Evolutionary conservation across 495 filamentous ascomycete species (phyloP).

Genomic region (Friedmanniomyces endolithicus): DNA sequence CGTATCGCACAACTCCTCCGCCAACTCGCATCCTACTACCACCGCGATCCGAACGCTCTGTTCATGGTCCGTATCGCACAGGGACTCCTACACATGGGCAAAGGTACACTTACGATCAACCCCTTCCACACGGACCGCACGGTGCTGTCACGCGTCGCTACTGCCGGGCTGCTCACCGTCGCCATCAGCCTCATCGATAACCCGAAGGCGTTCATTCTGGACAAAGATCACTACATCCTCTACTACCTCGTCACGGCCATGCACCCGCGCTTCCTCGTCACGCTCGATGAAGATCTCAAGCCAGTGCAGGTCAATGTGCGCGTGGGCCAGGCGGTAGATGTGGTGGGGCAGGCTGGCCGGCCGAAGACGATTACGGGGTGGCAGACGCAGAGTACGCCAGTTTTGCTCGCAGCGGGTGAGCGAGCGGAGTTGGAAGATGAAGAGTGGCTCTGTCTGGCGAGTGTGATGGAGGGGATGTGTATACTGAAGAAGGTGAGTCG

Average conservation of each 20-base stretch:
- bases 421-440: slow-evolving; percentile 95
- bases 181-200: slow-evolving; percentile 77
- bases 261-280: slow-evolving; percentile 91
- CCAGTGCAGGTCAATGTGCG: slow-evolving; percentile 91
- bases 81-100: slow-evolving; percentile 96
- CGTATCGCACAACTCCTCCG: slow-evolving; percentile 86
- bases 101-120: slow-evolving; percentile 87
- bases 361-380: slow-evolving; percentile 99
- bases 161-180: slow-evolving; percentile 80
- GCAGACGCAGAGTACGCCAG: slow-evolving; percentile 98
- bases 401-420: slow-evolving; percentile 84
- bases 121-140: slow-evolving; percentile 98
- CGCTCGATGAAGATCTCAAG: slow-evolving; percentile 85
- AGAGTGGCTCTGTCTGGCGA: slow-evolving; percentile 83
- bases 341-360: slow-evolving; percentile 89
- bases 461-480: slow-evolving; percentile 84
- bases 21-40: slow-evolving; percentile 95
- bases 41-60: slow-evolving; percentile 83
- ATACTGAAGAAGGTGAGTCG: slow-evolving; percentile 83
- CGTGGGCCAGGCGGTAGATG: slow-evolving; percentile 94
- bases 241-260: slow-evolving; percentile 98
- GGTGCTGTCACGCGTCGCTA: slow-evolving; percentile 81
- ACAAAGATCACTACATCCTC: slow-evolving; percentile 81
- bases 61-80: slow-evolving; percentile 99
- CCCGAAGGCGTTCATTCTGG: slow-evolving; percentile 85